These are phyloP conservation scores for Ogataea sp. DNA, from an alignment of 805 yeast species.

Conservation along the genomic window DNA sequence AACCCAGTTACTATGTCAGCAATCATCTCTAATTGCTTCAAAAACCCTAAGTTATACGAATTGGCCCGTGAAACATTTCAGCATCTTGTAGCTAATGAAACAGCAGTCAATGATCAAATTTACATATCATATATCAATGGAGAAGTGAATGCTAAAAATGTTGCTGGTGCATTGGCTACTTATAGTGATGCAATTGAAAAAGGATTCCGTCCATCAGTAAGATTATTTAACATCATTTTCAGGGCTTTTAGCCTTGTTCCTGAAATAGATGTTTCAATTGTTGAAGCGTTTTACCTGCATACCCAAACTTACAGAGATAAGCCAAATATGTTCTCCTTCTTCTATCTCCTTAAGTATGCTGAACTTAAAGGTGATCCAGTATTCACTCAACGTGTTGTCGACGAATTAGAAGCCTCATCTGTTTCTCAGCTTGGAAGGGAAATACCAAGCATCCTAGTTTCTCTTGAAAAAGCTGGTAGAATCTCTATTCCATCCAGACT, in stretches of 20 bases:
- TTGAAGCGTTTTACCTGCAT: constrained; percentile 15
- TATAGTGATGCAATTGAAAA: constrained; percentile 27
- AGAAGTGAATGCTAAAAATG: constrained; percentile 36
- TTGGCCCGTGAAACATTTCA: constrained; percentile 47
- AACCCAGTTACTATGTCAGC: constrained; percentile 42
- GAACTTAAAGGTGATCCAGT: constrained; percentile 22
- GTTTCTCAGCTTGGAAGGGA: constrained; percentile 26
- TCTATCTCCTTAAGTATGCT: constrained; percentile 35
- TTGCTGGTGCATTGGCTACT: constrained; percentile 31
- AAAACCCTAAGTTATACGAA: constrained; percentile 34
- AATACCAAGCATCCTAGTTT: neutral
- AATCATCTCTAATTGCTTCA: constrained; percentile 45
- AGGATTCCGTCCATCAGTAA: constrained; percentile 27
- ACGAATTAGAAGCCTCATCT: constrained; percentile 28
- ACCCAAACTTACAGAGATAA: constrained; percentile 20
- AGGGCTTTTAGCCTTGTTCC: constrained; percentile 31
- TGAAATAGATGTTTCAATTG: neutral
- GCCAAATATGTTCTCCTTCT: constrained; percentile 46
- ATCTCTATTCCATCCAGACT: neutral
- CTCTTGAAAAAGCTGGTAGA: neutral
- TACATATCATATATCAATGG: constrained; percentile 40
- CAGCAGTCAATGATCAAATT: constrained; percentile 27
- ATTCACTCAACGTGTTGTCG: constrained; percentile 27
- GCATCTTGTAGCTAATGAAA: constrained; percentile 26
- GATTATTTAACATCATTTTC: constrained; percentile 39